Base-by-base conservation (phyloP, 495 filamentous ascomycete genomes). In the Penicillium coffeae region DNA sequence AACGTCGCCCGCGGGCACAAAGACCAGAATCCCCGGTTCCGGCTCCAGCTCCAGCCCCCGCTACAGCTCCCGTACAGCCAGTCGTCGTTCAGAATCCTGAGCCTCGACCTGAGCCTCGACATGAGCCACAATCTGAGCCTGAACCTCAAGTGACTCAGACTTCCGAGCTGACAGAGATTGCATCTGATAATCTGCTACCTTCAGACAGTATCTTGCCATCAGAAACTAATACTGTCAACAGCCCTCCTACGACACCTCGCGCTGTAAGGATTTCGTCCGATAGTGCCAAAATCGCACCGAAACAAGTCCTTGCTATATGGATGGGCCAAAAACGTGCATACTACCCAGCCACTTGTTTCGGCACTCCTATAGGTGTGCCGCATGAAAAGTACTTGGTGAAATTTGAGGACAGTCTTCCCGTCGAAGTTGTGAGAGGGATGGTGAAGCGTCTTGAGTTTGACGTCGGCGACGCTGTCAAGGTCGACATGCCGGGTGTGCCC, bases 241-340 rank as follows among this genome's bases (percentile, higher is more conserved):
- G 48, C 16, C 33, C 40, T 15, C 52, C 58, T 19, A 54, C 47
- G 3, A 55, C 60, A 25, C 58, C 52, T 13, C 44, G 42, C 7
- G 14, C 35, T 42, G 1, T 38, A 3, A 18, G 33, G 33, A 3
- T 10, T 14, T 22, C 30, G 20, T 37, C 36, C 18, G 54, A 62
- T 4, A 42, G 54, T n/a, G 3, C 35, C 13, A 30, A 54, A 20
- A 52, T 74, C 33, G 71, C 72, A 1, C 67, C 66, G n/a, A 72
- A 71, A 18, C 73, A 78, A 47, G 73, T 79, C 0, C 59, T 80
- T 47, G 73, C 77, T 12, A 60, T 70, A 30, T 80, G 77, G 71
- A 75, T 64, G 50, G 77, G 76, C 25, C 62, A 61, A 13, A 73
- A 69, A 51, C 63, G 70, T 27, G 73, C 70, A 19, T 80, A 73